Evolutionary conservation across 305 asterid species (phyloP), one percentile per base, ranked within the genome.

Genomic region (Coffea humblotiana): DNA sequence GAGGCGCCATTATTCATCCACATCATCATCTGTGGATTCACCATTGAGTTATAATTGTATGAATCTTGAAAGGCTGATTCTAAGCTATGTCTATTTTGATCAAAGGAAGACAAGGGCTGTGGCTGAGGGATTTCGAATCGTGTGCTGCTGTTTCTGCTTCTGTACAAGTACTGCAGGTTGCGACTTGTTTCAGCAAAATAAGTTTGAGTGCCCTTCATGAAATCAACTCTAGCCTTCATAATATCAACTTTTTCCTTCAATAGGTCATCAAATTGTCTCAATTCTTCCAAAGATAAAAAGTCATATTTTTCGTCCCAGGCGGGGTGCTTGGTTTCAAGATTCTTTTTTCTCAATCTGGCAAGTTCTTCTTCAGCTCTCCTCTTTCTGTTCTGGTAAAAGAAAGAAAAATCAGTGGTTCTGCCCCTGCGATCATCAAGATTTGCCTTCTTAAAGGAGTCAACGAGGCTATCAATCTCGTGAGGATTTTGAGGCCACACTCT

Each of bases 401-500:
- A 29, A 58, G 74, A 65, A 2, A 77, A 27, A 29, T 49, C 54
- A 6, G n/a, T 66, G 66, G 74, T 77, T 32, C 80, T 56, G 0
- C 67, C 10, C 8, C 52, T 71, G 14, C 80, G 54, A 3, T 67
- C 67, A 13, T 65, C 51, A 1, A 14, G 2, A 47, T n/a, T 67
- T 66, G 23, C 35, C 7, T 49, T 11, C 49, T 47, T 49, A 74
- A 29, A 66, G 37, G 66, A 68, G 8, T 77, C n/a, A 72, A 77
- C 49, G 0, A 66, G 35, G 66, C 15, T 19, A 3, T 18, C 32
- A 60, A 67, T 77, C 43, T 49, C 66, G 8, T 77, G 49, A 51
- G 43, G 74, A 49, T 51, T 51, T 32, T 66, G n/a, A 3, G 80
- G 80, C 64, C 66, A 77, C 32, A 67, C 21, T 29, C 29, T 48